phyloP scores from a whole-genome alignment of 805 yeast species.

The Kazachstania africana region DNA sequence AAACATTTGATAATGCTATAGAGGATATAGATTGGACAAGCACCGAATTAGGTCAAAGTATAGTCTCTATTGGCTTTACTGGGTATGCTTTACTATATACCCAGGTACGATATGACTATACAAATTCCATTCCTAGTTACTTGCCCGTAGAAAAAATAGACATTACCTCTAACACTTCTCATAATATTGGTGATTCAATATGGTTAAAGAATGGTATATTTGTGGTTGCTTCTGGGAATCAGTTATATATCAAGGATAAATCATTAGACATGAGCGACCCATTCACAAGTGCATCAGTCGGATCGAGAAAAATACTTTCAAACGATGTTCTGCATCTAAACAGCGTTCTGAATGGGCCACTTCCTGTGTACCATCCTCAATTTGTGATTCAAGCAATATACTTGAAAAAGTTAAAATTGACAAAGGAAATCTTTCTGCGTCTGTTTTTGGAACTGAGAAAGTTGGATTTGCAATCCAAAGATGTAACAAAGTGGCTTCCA shows the following conservation, averaged over 20 bases:
- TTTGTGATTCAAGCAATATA: constrained; percentile 64
- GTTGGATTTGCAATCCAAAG: constrained; percentile 33
- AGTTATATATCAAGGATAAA: constrained; percentile 72
- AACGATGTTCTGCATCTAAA: constrained; percentile 55
- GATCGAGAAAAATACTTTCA: constrained; percentile 44
- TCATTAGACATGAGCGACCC: constrained; percentile 43
- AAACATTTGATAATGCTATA: constrained; percentile 32
- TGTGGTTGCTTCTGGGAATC: constrained; percentile 83
- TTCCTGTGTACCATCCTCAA: constrained; percentile 89
- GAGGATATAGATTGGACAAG: constrained; percentile 84
- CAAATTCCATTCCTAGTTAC: constrained; percentile 69
- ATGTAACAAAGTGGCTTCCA: constrained; percentile 19
- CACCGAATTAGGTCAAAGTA: constrained; percentile 50
- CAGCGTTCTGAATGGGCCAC: constrained; percentile 72
- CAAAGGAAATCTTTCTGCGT: constrained; percentile 42
- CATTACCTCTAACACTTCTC: constrained; percentile 60
- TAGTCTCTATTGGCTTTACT: constrained; percentile 70
- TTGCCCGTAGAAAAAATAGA: constrained; percentile 64
- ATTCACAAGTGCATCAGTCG: constrained; percentile 42
- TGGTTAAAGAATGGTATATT: constrained; percentile 76
- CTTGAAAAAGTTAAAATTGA: constrained; percentile 44
- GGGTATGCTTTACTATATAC: constrained; percentile 56
- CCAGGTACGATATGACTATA: constrained; percentile 80
- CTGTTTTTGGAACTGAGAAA: constrained; percentile 45
- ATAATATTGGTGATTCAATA: constrained; percentile 75